Conservation (phyloP, 768 basidiomycete genomes). For the Tulasnella sp. region DNA sequence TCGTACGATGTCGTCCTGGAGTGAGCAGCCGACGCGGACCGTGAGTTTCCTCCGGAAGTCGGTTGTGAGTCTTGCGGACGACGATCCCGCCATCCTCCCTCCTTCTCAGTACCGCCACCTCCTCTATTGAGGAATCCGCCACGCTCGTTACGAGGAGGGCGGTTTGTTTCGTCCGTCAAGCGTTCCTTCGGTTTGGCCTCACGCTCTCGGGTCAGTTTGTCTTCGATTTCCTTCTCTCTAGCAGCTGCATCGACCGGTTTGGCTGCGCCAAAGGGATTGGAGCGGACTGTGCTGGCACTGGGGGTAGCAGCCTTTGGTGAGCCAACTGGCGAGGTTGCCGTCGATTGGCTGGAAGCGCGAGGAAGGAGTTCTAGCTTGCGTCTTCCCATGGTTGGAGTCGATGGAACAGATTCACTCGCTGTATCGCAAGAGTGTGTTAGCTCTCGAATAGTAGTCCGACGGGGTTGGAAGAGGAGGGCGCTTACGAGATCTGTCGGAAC, state of each 20-base stretch:
- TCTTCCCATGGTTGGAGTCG: conserved; percentile 69
- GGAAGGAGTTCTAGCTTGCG: conserved; percentile 80
- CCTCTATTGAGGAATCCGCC: neutral
- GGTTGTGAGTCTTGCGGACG: neutral
- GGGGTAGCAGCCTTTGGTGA: conserved; percentile 60
- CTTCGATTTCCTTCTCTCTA: conserved; percentile 62
- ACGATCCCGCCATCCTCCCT: neutral
- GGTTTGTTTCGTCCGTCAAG: neutral
- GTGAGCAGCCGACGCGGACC: neutral
- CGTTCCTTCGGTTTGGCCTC: conserved; percentile 14
- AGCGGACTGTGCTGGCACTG: conserved; percentile 33
- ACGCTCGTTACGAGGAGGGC: neutral
- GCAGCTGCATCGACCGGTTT: conserved; percentile 74
- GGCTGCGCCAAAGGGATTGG: conserved; percentile 81
- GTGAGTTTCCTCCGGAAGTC: neutral
- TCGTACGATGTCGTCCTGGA: conserved; percentile 10
- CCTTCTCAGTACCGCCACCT: neutral
- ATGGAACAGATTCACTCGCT: conserved; percentile 65
- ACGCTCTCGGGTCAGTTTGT: conserved; percentile 58
- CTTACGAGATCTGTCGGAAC: conserved; percentile 43
- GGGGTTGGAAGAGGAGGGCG: neutral
- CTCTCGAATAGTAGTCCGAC: conserved; percentile 12
- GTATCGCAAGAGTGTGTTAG: conserved; percentile 11
- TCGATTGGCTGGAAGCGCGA: conserved; percentile 54
- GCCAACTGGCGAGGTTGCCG: conserved; percentile 60